Conservation (phyloP, 345 rosid species). For the Rhizophora apiculata region DNA sequence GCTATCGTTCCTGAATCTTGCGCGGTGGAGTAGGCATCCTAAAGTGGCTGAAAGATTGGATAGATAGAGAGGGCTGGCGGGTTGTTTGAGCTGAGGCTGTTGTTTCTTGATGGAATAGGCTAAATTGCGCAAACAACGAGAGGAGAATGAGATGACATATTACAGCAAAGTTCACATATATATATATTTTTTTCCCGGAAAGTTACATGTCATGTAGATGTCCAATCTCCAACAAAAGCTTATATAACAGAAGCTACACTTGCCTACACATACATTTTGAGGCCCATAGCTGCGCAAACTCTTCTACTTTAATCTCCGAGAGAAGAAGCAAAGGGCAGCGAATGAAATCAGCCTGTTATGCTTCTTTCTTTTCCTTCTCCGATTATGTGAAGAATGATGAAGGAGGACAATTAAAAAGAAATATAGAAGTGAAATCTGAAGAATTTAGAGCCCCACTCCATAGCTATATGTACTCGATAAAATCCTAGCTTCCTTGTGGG, state of each 20-base stretch:
- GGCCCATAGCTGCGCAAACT: not conserved
- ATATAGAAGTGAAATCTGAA: not conserved
- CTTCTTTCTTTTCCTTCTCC: not conserved
- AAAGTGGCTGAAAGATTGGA: no score
- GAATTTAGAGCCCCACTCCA: constrained; percentile 10
- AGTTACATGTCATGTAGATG: not conserved
- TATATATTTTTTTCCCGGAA: not conserved
- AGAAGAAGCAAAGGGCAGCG: not conserved
- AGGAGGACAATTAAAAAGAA: not conserved
- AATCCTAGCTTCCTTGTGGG: constrained; percentile 26
- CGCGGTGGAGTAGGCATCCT: no score
- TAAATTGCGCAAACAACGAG: constrained; percentile 10
- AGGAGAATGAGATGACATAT: not conserved
- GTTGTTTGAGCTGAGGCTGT: no score
- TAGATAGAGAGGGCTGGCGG: no score
- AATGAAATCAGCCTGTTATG: not conserved
- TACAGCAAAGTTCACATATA: not conserved
- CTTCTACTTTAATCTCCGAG: not conserved
- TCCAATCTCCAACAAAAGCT: constrained; percentile 2
- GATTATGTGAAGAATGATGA: not conserved
- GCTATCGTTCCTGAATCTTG: no score
- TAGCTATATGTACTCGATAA: constrained; percentile 32
- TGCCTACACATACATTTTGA: not conserved
- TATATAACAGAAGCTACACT: not conserved
- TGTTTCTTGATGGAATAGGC: no score